Conservation (phyloP, 768 basidiomycete genomes). For the Boletus insuetus region DNA sequence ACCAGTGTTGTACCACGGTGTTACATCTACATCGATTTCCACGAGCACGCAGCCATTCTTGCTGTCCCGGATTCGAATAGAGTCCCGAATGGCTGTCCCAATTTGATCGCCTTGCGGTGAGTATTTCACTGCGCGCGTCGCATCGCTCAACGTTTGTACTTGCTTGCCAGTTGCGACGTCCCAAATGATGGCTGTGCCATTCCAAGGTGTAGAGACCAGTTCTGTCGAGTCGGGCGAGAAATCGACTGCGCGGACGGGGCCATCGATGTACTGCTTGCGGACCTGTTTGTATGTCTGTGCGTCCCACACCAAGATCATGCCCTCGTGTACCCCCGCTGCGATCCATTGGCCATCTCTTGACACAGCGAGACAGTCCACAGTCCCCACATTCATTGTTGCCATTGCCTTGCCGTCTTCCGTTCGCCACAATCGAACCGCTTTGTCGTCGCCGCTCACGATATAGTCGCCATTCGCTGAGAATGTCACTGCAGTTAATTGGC, state of each 20-base stretch:
- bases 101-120: neutral
- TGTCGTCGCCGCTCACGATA: neutral
- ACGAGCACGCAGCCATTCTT: neutral
- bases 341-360: neutral
- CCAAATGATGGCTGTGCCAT: too few species aligned
- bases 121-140: neutral
- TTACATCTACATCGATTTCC: neutral
- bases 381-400: neutral
- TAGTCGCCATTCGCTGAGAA: neutral
- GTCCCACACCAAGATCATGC: neutral
- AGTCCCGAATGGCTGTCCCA: neutral
- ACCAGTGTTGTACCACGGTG: too few species aligned
- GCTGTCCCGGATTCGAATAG: neutral
- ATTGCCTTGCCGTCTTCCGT: neutral
- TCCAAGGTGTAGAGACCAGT: neutral
- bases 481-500: neutral
- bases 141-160: neutral
- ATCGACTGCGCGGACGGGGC: neutral
- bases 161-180: neutral
- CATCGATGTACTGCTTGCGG: neutral
- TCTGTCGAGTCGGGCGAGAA: neutral
- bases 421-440: neutral
- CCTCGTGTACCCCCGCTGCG: neutral
- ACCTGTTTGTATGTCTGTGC: neutral
- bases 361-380: neutral